Conservation (phyloP, 2,329 filamentous ascomycete genomes). For the Aspergillus awamori region DNA sequence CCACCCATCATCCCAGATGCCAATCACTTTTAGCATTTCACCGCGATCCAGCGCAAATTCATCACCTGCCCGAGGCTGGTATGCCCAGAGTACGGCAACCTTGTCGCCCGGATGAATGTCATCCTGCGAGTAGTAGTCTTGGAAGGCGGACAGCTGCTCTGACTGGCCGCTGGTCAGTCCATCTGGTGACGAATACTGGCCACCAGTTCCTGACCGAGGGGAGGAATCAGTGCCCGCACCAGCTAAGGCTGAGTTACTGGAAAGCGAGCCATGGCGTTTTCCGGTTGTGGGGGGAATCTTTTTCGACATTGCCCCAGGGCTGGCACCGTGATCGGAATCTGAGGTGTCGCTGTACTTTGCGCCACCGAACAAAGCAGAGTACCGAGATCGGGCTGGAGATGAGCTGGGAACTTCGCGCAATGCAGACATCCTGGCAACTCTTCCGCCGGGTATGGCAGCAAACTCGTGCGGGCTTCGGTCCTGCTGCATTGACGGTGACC, state of each 20-base stretch:
- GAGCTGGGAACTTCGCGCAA: slow-evolving; percentile 74
- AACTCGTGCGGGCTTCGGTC: slow-evolving; percentile 56
- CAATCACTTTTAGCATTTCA: slow-evolving; percentile 97
- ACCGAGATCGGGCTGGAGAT: slow-evolving; percentile 59
- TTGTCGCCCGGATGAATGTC: slow-evolving; percentile 91
- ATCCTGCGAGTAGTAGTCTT: slow-evolving; percentile 97
- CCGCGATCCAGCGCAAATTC: slow-evolving; percentile 92
- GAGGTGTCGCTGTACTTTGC: slow-evolving; percentile 55
- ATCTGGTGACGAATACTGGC: slow-evolving; percentile 80
- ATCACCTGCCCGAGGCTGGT: slow-evolving; percentile 88
- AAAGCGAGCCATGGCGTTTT: slow-evolving; percentile 84
- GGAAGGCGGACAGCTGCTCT: slow-evolving; percentile 94
- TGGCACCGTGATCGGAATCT: slow-evolving; percentile 69
- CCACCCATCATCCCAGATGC: slow-evolving; percentile 99
- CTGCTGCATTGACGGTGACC: slow-evolving; percentile 48
- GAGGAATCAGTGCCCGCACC: slow-evolving; percentile 68
- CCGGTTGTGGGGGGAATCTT: slow-evolving; percentile 49
- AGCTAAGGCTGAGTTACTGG: slow-evolving; percentile 76
- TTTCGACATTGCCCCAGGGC: slow-evolving; percentile 68
- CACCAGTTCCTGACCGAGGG: slow-evolving; percentile 67
- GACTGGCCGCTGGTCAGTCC: slow-evolving; percentile 86
- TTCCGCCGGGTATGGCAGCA: slow-evolving; percentile 78
- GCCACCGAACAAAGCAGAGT: slow-evolving; percentile 52
- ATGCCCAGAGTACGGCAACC: slow-evolving; percentile 92
- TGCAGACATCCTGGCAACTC: slow-evolving; percentile 94